Conservation (phyloP, 129 eudicot genomes). For the Centella asiatica region DNA sequence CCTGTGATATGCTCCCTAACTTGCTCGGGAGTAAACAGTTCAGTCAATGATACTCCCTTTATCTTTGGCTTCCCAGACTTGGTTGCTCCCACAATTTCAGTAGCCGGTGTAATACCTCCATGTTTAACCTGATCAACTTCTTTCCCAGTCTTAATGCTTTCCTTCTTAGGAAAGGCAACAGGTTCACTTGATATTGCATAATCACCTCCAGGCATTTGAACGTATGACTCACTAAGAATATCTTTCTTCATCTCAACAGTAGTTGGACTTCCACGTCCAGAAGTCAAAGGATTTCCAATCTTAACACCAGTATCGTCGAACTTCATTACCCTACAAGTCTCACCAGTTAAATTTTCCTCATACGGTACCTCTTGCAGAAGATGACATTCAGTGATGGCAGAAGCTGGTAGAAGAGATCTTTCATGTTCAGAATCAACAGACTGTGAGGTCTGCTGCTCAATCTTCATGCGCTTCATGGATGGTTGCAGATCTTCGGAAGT, state of each 20-base stretch:
- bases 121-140: constrained; percentile 36
- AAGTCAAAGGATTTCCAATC: constrained; percentile 32
- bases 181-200: constrained; percentile 23
- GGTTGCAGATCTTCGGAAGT: constrained; percentile 49
- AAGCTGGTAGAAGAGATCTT: constrained; percentile 23
- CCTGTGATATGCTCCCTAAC: constrained; percentile 80
- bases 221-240: constrained; percentile 23
- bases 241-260: constrained; percentile 34
- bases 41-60: constrained; percentile 86
- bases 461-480: constrained; percentile 53
- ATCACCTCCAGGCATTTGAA: constrained; percentile 24
- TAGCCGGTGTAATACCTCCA: constrained; percentile 29
- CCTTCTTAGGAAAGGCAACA: constrained; percentile 28
- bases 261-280: constrained; percentile 28
- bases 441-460: constrained; percentile 46
- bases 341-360: constrained; percentile 30
- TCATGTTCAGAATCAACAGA: constrained; percentile 30
- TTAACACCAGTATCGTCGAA: constrained; percentile 42
- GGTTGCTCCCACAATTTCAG: constrained; percentile 36
- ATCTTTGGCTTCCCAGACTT: constrained; percentile 86
- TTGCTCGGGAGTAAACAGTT: constrained; percentile 88
- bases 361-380: constrained; percentile 28
- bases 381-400: constrained; percentile 29
- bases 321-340: constrained; percentile 24
- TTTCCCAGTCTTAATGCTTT: constrained; percentile 39